Conservation (phyloP, 345 rosid genomes). For the Corchorus olitorius region DNA sequence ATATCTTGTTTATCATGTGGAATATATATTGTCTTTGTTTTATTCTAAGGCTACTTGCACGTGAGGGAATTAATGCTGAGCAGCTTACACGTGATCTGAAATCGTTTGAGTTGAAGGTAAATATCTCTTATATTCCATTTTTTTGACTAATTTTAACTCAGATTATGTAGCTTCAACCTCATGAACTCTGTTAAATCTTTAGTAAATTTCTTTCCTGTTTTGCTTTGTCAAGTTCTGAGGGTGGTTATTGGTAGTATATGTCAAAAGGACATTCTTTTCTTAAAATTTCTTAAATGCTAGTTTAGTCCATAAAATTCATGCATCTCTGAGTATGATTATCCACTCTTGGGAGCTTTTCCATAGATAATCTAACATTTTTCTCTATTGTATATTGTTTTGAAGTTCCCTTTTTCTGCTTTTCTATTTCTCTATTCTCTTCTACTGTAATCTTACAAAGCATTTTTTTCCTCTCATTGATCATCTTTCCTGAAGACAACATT, state of each 20-base stretch:
- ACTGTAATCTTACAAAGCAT: background rate
- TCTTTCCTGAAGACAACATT: conserved; percentile 65
- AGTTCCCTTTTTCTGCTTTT: background rate
- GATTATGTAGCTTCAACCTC: conserved; percentile 12
- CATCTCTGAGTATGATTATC: conserved; percentile 10
- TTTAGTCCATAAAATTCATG: conserved; percentile 9
- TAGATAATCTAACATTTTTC: conserved; percentile 6
- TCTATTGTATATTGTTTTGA: background rate
- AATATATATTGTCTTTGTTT: conserved; percentile 13
- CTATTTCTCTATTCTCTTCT: conserved; percentile 16
- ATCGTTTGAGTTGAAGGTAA: conserved; percentile 94
- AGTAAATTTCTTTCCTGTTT: background rate
- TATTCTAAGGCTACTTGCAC: conserved; percentile 77
- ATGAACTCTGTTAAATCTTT: background rate
- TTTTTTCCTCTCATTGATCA: conserved; percentile 13
- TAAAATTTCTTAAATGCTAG: conserved; percentile 5
- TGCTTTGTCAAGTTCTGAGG: background rate
- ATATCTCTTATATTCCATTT: background rate
- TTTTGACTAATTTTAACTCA: background rate
- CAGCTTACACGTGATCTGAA: conserved; percentile 95
- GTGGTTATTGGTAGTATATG: background rate
- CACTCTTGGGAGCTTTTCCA: conserved; percentile 8
- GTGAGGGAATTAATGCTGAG: conserved; percentile 97
- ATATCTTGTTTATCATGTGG: background rate
- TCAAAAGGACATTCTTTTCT: background rate